phyloP scores from a whole-genome alignment of 2,329 filamentous ascomycete genomes.

The Metarhizium rileyi region DNA sequence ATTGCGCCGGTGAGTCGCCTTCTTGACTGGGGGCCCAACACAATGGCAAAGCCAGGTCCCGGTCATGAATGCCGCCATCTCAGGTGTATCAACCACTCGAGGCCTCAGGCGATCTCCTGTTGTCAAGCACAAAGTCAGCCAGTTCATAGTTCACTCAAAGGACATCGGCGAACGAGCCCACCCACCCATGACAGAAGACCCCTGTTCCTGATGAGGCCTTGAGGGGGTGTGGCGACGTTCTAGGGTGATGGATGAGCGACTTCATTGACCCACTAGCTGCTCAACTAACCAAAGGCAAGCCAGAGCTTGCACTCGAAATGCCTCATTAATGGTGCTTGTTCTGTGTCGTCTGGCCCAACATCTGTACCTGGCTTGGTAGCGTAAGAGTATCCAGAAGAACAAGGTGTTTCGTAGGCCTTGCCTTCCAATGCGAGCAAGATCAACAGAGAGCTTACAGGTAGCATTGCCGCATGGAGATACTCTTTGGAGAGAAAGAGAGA shows the following conservation, averaged over 20 bases:
- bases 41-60: no score
- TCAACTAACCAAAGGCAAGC: neutral
- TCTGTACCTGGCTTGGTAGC: neutral
- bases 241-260: neutral
- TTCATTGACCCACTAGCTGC: neutral
- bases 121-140: neutral
- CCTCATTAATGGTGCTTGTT: conserved; percentile 2
- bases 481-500: neutral
- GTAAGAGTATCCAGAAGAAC: neutral
- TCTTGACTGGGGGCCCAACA: no score
- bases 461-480: neutral
- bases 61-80: neutral
- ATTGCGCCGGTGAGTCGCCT: neutral
- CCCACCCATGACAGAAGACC: neutral
- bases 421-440: neutral
- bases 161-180: neutral
- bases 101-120: neutral
- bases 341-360: neutral
- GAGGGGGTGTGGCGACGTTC: neutral
- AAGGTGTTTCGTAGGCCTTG: neutral
- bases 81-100: neutral
- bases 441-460: neutral
- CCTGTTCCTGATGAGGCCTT: neutral
- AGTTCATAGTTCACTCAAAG: neutral
- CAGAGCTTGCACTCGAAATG: neutral